A percentile compares a stretch with the other conserved stretches of the same genome.
Evolutionary conservation across 1,284 basidiomycete species (phyloP).

Genomic region (Mycosarcoma mackinlayi): DNA sequence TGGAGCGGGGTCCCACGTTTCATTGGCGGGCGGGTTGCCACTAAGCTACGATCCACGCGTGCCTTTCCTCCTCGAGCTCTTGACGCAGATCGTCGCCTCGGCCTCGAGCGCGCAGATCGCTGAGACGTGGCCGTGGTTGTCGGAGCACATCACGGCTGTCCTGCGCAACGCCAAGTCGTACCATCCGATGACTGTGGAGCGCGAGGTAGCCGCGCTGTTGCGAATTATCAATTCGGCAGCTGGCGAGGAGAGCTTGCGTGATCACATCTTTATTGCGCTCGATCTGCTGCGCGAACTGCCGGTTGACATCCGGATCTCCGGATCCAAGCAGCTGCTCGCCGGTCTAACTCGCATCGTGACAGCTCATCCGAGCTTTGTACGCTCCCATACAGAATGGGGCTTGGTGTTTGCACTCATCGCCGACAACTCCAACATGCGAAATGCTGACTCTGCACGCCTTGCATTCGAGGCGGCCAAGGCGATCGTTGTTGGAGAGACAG

Average conservation of each 20-base stretch:
- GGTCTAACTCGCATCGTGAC: slow-evolving; percentile 84
- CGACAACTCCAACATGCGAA: slow-evolving; percentile 77
- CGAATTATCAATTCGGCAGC: slow-evolving; percentile 42
- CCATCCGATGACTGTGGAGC: slow-evolving; percentile 89
- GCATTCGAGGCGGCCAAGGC: slow-evolving; percentile 74
- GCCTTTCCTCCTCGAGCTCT: slow-evolving; percentile 91
- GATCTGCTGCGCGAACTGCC: slow-evolving; percentile 87
- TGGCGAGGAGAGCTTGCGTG: slow-evolving; percentile 73
- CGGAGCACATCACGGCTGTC: slow-evolving; percentile 87
- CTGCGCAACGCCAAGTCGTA: slow-evolving; percentile 82
- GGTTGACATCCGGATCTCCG: slow-evolving; percentile 79
- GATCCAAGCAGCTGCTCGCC: slow-evolving; percentile 88
- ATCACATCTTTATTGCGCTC: slow-evolving; percentile 92
- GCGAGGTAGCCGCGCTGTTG: slow-evolving; percentile 80
- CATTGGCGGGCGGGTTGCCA: slow-evolving; percentile 48
- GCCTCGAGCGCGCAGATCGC: slow-evolving; percentile 78
- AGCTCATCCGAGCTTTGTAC: slow-evolving; percentile 74
- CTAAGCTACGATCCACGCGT: slow-evolving; percentile 93
- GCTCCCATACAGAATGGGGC: slow-evolving; percentile 84
- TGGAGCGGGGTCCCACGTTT: slow-evolving; percentile 11
- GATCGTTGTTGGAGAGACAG: slow-evolving; percentile 70
- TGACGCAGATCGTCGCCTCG: slow-evolving; percentile 81
- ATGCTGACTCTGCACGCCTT: slow-evolving; percentile 86
- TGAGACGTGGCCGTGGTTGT: slow-evolving; percentile 90
- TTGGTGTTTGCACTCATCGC: slow-evolving; percentile 89